Evolutionary conservation across 306 rosid genomes (phyloP).

Genomic region (Lotus japonicus): DNA sequence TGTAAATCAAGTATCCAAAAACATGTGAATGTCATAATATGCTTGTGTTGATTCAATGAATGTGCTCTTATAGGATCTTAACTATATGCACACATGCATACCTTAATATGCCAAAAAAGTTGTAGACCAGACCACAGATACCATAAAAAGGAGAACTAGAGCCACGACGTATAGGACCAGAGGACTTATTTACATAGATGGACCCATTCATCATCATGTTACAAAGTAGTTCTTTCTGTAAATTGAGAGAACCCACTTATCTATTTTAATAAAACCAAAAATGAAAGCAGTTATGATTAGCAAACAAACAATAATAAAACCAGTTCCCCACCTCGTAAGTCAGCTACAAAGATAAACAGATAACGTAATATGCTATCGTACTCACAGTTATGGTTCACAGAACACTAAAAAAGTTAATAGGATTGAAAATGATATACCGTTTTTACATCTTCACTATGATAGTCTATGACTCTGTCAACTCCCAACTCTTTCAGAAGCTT

Average conservation of each 20-base stretch:
- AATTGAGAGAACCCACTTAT: background rate
- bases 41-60: constrained; percentile 2
- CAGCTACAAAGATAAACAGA: background rate
- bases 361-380: background rate
- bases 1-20: too few species aligned
- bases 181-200: background rate
- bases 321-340: background rate
- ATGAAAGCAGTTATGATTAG: background rate
- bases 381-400: background rate
- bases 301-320: background rate
- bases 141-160: background rate
- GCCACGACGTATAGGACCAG: background rate
- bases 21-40: too few species aligned
- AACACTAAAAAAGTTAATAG: background rate
- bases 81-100: background rate
- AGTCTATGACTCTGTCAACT: constrained; percentile 91
- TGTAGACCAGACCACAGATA: background rate
- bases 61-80: background rate
- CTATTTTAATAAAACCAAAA: background rate
- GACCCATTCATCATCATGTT: background rate
- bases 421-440: constrained; percentile 40
- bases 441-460: constrained; percentile 74
- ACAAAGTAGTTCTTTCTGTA: background rate
- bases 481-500: constrained; percentile 79
- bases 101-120: background rate